Evolutionary conservation across 371 early-diverging fungal genomes (phyloP), one percentile per base, ranked within the genome.

Genomic region (Lichtheimia ramosa): DNA sequence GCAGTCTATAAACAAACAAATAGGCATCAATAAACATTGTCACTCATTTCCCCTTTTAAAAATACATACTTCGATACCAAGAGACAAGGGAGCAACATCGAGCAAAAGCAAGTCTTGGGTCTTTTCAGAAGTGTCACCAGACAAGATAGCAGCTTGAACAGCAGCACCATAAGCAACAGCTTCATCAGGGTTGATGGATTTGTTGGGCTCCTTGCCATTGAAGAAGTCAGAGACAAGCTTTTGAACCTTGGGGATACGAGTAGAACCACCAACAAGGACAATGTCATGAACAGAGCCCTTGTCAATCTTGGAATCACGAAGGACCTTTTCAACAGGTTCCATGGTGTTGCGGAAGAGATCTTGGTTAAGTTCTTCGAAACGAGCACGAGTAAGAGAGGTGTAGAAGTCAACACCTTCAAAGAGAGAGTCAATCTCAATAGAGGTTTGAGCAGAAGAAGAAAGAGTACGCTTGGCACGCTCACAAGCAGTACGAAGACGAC

Each of bases 231-330:
- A 89, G 63, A 99, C 89, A 65, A 99, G 88, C 84, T 96, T 90
- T 81, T 96, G 97, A 74, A 99, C 92, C 91, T 96, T 98, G 85
- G 99, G 99, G 81, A 99, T 99, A 90, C 99, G 98, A 64, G 99
- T 98, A 71, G 98, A 97, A 71, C 99, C 99, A 81, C 99, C 99
- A 66, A 99, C 99, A 46, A 99, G 85, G 68, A 99, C 96, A 69
- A 99, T 96, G 69, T 98, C 96, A 71, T 96, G 82, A 67, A 99
- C 93, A 56, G 83, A 68, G 68, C 82, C 70, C 89, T 98, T 98
- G 80, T 92, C 94, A 66, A 94, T 86, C 92, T 95, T 89, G 72
- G 95, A 85, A 86, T 96, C 95, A 77, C 89, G 88, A 64, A 94
- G 89, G 55, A 91, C 92, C 58, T 86, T 79, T 40, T 88, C 87